These are phyloP conservation scores for Trypanosoma conorhini DNA, from an alignment of 208 protist genomes.

Conservation along the genomic window DNA sequence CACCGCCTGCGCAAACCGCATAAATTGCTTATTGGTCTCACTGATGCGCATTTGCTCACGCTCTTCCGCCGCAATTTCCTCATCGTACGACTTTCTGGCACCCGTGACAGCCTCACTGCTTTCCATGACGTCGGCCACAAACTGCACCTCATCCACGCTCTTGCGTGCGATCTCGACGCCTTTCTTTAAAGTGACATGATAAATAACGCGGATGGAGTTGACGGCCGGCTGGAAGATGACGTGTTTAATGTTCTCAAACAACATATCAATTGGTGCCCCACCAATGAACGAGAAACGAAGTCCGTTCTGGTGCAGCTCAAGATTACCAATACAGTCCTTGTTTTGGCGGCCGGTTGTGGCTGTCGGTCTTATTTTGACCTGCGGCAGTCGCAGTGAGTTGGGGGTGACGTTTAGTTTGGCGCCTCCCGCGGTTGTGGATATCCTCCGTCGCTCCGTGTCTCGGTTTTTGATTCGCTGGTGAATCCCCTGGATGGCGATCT, in stretches of 20 bases:
- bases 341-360: constrained; percentile 71
- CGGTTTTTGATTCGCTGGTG: constrained; percentile 79
- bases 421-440: constrained; percentile 42
- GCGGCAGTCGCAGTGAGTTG: constrained; percentile 61
- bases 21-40: constrained; percentile 88
- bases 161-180: constrained; percentile 97
- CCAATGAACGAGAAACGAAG: constrained; percentile 92
- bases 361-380: constrained; percentile 92
- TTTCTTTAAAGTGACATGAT: constrained; percentile 97
- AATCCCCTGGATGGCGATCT: constrained; percentile 64
- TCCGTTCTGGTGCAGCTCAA: constrained; percentile 97
- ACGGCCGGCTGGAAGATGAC: constrained; percentile 97
- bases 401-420: constrained; percentile 47
- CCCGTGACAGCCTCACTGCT: constrained; percentile 73
- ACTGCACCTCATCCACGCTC: constrained; percentile 94
- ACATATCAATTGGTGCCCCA: constrained; percentile 85
- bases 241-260: constrained; percentile 97
- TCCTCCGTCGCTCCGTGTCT: constrained; percentile 57
- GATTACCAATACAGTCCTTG: constrained; percentile 81
- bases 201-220: constrained; percentile 90
- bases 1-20: constrained; percentile 68
- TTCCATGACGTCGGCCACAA: constrained; percentile 96
- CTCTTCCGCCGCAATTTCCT: constrained; percentile 80
- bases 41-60: constrained; percentile 65
- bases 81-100: constrained; percentile 60